A percentile compares a stretch with the other conserved stretches of the same genome.
Conservation (phyloP, 2,329 filamentous ascomycete species). For the Pestalotiopsis sp. region DNA sequence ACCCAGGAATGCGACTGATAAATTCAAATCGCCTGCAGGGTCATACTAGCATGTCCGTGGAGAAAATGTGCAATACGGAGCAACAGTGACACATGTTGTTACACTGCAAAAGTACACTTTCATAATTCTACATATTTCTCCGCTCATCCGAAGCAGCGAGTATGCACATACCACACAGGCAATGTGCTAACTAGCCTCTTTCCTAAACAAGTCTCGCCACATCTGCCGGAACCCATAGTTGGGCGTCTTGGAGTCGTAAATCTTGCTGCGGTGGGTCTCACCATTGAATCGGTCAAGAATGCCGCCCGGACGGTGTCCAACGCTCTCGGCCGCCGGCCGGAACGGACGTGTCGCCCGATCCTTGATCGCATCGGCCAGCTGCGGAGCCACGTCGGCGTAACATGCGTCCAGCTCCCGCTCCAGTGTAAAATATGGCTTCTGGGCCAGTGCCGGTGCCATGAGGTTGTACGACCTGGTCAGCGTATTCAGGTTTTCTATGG, state of each 20-base stretch:
- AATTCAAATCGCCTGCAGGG: too few species aligned
- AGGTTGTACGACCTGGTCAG: slow-evolving; percentile 90
- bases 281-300: slow-evolving; percentile 64
- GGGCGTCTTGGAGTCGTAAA: slow-evolving; percentile 74
- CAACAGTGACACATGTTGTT: too few species aligned
- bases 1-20: neutral
- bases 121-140: neutral
- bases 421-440: slow-evolving; percentile 88
- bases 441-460: slow-evolving; percentile 88
- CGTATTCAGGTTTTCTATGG: slow-evolving; percentile 76
- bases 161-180: neutral
- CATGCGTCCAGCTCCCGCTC: slow-evolving; percentile 80
- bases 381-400: slow-evolving; percentile 83
- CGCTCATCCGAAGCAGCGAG: neutral
- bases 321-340: slow-evolving; percentile 40
- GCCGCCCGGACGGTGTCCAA: slow-evolving; percentile 43
- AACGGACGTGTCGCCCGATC: slow-evolving; percentile 60
- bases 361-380: slow-evolving; percentile 71
- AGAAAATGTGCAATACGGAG: too few species aligned
- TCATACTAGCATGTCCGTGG: too few species aligned
- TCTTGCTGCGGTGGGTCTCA: slow-evolving; percentile 52
- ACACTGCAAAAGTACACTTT: neutral
- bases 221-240: slow-evolving; percentile 88
- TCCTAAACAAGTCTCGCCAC: slow-evolving; percentile 75
- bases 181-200: neutral